These are phyloP conservation scores for Calonectria pseudoturangicola DNA, from an alignment of 2,329 filamentous ascomycete genomes.

Conservation along the genomic window DNA sequence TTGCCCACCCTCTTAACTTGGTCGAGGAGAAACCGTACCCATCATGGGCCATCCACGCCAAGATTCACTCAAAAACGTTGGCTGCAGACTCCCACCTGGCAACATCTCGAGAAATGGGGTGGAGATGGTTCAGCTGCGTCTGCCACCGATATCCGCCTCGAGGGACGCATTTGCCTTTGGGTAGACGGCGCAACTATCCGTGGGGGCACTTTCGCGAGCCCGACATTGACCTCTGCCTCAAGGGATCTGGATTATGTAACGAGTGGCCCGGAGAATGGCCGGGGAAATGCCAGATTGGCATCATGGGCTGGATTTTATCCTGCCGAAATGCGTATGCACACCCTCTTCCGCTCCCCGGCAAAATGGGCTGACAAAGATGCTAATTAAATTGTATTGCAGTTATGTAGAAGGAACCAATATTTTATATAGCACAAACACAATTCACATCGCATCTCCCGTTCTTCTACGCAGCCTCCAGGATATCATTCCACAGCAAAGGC, in stretches of 20 bases:
- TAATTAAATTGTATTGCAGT: conserved; percentile 29
- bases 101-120: conserved; percentile 35
- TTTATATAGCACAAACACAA: conserved; percentile 55
- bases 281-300: conserved; percentile 50
- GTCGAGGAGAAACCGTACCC: conserved; percentile 28
- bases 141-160: conserved; percentile 49
- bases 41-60: conserved; percentile 33
- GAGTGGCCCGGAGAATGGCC: conserved; percentile 45
- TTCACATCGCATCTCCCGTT: conserved; percentile 49
- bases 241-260: conserved; percentile 38
- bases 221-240: conserved; percentile 40
- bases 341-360: not conserved
- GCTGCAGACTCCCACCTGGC: conserved; percentile 31
- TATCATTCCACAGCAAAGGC: conserved; percentile 36
- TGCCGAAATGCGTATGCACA: conserved; percentile 54
- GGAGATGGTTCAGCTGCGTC: conserved; percentile 55
- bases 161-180: conserved; percentile 36
- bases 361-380: not conserved
- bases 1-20: conserved; percentile 44
- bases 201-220: conserved; percentile 43
- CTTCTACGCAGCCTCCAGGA: conserved; percentile 44
- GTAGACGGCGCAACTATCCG: conserved; percentile 40
- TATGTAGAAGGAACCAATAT: conserved; percentile 55
- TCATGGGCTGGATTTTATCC: conserved; percentile 56
- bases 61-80: conserved; percentile 32